Conservation (phyloP, 2,329 filamentous ascomycete species). For the Fusarium sp. region DNA sequence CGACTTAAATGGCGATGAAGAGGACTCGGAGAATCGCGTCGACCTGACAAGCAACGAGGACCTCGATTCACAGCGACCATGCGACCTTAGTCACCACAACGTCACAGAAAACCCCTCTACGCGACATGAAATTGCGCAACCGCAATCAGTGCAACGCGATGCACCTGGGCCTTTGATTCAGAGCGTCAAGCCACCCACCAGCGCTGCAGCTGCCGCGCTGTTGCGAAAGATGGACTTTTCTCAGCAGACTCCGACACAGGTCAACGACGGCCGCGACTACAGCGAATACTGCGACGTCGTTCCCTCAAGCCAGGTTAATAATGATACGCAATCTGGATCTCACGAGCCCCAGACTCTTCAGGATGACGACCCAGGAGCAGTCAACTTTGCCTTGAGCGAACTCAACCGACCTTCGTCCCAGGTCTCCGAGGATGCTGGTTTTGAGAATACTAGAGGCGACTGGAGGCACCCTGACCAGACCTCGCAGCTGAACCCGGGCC, state of each 20-base stretch:
- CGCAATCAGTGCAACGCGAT: conserved; percentile 36
- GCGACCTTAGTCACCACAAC: conserved; percentile 8
- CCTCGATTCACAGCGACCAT: conserved; percentile 1
- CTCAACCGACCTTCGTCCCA: conserved; percentile 55
- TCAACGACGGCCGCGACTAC: conserved; percentile 69
- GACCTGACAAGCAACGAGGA: conserved; percentile 13
- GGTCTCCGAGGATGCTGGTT: conserved; percentile 55
- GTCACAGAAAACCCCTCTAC: conserved; percentile 11
- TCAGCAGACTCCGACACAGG: conserved; percentile 66
- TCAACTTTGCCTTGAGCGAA: conserved; percentile 58
- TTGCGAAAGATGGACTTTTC: conserved; percentile 58
- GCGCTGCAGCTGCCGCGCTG: conserved; percentile 27
- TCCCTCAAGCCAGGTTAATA: conserved; percentile 45
- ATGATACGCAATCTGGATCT: conserved; percentile 43
- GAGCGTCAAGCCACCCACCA: conserved; percentile 31
- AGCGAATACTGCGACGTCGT: conserved; percentile 54
- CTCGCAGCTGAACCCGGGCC: conserved; percentile 48
- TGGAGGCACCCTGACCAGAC: conserved; percentile 54
- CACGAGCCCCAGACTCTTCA: conserved; percentile 54
- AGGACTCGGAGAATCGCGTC: conserved; percentile 29
- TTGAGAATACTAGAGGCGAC: conserved; percentile 53
- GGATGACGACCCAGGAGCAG: conserved; percentile 63
- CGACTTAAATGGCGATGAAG: conserved; percentile 16
- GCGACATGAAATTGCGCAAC: conserved; percentile 38
- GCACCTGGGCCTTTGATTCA: conserved; percentile 31